A percentile compares a stretch with the other conserved stretches of the same genome.
Evolutionary conservation across 768 basidiomycete species (phyloP).

Genomic region (Tephrocybe rancida): DNA sequence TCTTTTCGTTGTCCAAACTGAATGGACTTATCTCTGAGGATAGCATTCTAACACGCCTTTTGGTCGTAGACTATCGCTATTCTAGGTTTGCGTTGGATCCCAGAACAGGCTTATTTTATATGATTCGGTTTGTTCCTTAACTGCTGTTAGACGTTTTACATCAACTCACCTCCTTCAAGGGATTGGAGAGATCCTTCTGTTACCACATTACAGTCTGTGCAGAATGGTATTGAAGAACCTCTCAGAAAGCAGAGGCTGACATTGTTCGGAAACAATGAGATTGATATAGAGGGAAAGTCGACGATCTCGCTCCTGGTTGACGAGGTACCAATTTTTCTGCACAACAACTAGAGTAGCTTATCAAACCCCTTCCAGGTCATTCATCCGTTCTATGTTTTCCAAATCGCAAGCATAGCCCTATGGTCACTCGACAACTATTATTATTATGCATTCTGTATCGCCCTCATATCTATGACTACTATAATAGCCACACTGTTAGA

Average conservation of each 20-base stretch:
- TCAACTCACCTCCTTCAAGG: constrained; percentile 39
- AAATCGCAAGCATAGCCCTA: constrained; percentile 90
- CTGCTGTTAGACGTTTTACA: background rate
- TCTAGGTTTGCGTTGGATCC: constrained; percentile 89
- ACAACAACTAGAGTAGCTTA: background rate
- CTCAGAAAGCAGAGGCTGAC: constrained; percentile 65
- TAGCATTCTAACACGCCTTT: constrained; percentile 51
- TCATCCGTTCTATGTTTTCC: constrained; percentile 98
- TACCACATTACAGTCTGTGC: constrained; percentile 62
- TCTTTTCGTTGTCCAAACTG: constrained; percentile 25
- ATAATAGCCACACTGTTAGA: constrained; percentile 87
- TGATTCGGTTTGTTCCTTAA: constrained; percentile 66
- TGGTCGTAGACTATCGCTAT: constrained; percentile 89
- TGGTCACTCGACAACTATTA: constrained; percentile 97
- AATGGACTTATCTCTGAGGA: constrained; percentile 32
- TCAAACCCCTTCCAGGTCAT: constrained; percentile 57
- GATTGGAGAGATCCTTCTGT: constrained; percentile 90
- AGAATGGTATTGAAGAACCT: constrained; percentile 58
- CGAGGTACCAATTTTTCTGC: constrained; percentile 57
- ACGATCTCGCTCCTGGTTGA: constrained; percentile 78
- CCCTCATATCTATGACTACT: constrained; percentile 83
- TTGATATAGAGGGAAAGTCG: constrained; percentile 90
- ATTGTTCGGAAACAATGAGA: constrained; percentile 83
- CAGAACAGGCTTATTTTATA: constrained; percentile 76
- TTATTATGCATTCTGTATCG: constrained; percentile 98